Evolutionary conservation across 768 basidiomycete genomes (phyloP).

Genomic region (Suillus hirtellus): DNA sequence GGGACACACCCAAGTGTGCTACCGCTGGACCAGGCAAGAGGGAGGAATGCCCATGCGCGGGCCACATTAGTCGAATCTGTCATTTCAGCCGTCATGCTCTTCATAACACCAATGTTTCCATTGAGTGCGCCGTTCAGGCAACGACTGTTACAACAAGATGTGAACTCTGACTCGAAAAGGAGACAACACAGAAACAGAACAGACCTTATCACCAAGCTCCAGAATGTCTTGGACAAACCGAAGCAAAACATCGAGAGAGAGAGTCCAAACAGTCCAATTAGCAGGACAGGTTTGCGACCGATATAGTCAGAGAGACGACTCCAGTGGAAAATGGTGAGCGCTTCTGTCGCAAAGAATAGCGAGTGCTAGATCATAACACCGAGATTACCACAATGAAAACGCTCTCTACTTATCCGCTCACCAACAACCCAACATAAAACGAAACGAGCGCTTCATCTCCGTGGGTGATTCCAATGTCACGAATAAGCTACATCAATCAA

Average conservation of each 20-base stretch:
- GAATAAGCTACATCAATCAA: constrained; percentile 22
- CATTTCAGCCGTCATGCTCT: constrained; percentile 47
- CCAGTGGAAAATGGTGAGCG: constrained; percentile 49
- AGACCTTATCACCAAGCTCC: constrained; percentile 44
- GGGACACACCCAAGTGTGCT: constrained; percentile 41
- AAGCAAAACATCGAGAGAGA: constrained; percentile 49
- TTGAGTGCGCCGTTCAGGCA: constrained; percentile 48
- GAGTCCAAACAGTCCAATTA: constrained; percentile 46
- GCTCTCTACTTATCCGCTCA: constrained; percentile 22
- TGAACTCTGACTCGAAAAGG: background rate
- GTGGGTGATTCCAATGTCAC: constrained; percentile 37
- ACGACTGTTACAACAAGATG: constrained; percentile 31
- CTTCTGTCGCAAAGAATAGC: constrained; percentile 50
- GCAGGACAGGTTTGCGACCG: constrained; percentile 49
- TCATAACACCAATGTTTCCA: constrained; percentile 57
- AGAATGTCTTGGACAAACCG: constrained; percentile 48
- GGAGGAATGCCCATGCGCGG: constrained; percentile 58
- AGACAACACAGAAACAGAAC: constrained; percentile 6
- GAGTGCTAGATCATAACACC: constrained; percentile 37
- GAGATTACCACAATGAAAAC: constrained; percentile 3
- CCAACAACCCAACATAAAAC: constrained; percentile 51
- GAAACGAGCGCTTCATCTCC: constrained; percentile 47
- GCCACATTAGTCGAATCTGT: constrained; percentile 35
- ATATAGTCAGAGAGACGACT: constrained; percentile 50
- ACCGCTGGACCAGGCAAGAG: constrained; percentile 47